Base-by-base conservation (phyloP, 306 rosid species). In the Medicago lupulina region DNA sequence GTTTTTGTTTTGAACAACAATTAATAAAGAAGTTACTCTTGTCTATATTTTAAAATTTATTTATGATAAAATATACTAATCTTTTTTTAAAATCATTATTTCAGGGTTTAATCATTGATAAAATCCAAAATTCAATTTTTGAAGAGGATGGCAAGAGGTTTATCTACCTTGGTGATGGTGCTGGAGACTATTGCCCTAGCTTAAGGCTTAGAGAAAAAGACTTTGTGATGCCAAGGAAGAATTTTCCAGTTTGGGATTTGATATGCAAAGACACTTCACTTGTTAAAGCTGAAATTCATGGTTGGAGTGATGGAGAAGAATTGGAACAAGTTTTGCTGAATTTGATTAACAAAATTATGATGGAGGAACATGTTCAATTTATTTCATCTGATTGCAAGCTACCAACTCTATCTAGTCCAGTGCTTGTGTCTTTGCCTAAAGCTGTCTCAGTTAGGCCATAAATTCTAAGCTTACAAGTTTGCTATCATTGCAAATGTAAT, bases 171-270 rank as follows among this genome's bases (percentile, higher is more conserved):
- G 94, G 94, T 8, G 95, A 89, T 81, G 92, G 95, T 0, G 73
- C 25, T 41, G 95, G 95, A 0, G 95, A 89, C 21, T 87, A 87
- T 15, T 89, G 95, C 70, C 89, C 95, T 28, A 82, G 88, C 38
- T 80, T 84, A 81, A 89, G 84, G 71, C 84, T 87, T 4, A 72
- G 39, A 76, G 90, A 82, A 15, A 80, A 51, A 65, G 85, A 87
- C 39, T 80, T 85, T 25, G 53, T 86, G 79, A 86, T 89, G 95
- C 95, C 95, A 74, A 89, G 92, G 78, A 89, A 79, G 87, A 82
- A 84, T 39, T 89, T 82, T 49, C 92, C 92, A 0, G 59, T 84
- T 3, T 89, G 91, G 95, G 88, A 87, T 5, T 84, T 89, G 64
- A 86, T 89, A 6, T 75, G 84, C 79, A 76, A 76, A 78, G 84